Percentiles rank a stretch among this genome's conserved stretches.
Conservation (phyloP, 169 alveolate genomes). For the Plasmodium gonderi region DNA sequence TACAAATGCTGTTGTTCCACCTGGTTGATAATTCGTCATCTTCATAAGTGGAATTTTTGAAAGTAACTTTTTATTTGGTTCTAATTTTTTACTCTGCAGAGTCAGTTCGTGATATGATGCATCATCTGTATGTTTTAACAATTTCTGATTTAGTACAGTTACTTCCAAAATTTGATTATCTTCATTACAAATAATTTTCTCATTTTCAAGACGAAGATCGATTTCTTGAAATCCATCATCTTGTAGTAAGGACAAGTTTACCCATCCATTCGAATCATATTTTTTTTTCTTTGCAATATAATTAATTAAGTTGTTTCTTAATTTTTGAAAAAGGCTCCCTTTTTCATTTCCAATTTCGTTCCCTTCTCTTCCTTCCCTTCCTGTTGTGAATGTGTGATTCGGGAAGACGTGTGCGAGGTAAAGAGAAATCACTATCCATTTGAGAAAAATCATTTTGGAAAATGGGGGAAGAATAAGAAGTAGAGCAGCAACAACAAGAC, state of each 20-base stretch:
- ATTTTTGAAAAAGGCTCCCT: background rate
- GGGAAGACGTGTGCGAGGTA: background rate
- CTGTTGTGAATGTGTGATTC: background rate
- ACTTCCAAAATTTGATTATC: slow-evolving; percentile 24
- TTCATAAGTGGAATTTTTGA: slow-evolving; percentile 10
- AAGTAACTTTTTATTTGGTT: background rate
- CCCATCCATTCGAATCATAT: slow-evolving; percentile 48
- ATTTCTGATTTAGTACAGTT: background rate
- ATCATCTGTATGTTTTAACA: background rate
- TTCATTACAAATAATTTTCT: background rate
- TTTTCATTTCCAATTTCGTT: background rate
- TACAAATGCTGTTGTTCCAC: background rate
- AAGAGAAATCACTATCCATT: background rate
- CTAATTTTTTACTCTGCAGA: background rate
- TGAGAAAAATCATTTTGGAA: background rate
- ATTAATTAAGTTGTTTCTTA: slow-evolving; percentile 13
- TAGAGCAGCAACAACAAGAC: too few relatives aligned
- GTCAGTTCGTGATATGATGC: slow-evolving; percentile 18
- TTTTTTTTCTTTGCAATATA: slow-evolving; percentile 30
- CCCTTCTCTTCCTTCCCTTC: background rate
- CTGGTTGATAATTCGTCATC: background rate
- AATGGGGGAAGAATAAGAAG: too few relatives aligned
- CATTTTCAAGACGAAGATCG: background rate
- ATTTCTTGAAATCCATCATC: background rate
- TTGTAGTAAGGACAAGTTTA: slow-evolving; percentile 3